Conservation (phyloP, 108 stramenopile species). For the Cyclotella sp. region DNA sequence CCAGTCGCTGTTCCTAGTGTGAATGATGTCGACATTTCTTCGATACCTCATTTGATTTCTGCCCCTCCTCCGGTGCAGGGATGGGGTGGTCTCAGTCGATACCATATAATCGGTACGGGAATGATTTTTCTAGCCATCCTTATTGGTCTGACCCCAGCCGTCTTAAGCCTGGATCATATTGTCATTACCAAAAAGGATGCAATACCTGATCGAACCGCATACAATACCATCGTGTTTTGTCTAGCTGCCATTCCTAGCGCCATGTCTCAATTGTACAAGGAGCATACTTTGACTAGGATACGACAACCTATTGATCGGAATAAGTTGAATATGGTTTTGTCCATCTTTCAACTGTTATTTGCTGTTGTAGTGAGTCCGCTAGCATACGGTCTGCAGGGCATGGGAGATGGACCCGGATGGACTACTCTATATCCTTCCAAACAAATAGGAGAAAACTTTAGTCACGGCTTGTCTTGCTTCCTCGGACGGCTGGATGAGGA, state of each 20-base stretch:
- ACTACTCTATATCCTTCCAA: conserved; percentile 69
- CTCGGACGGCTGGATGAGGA: conserved; percentile 69
- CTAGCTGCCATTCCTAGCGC: conserved; percentile 72
- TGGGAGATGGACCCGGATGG: conserved; percentile 70
- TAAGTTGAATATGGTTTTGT: conserved; percentile 74
- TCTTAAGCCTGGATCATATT: conserved; percentile 69
- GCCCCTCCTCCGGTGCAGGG: conserved; percentile 55
- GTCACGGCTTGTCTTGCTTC: conserved; percentile 77
- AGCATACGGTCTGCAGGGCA: conserved; percentile 74
- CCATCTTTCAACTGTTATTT: conserved; percentile 76
- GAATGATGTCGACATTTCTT: conserved; percentile 13
- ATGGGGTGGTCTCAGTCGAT: conserved; percentile 70
- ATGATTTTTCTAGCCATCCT: conserved; percentile 75
- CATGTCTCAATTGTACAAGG: conserved; percentile 86
- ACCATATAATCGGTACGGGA: conserved; percentile 68
- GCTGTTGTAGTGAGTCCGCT: conserved; percentile 82
- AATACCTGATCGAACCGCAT: conserved; percentile 72
- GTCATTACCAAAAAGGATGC: conserved; percentile 60
- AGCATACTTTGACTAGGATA: conserved; percentile 70
- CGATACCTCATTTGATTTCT: conserved; percentile 8
- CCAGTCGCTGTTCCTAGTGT: conserved; percentile 4
- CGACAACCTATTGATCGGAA: conserved; percentile 82
- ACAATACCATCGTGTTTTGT: conserved; percentile 79
- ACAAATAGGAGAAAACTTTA: conserved; percentile 71
- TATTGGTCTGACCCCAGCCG: conserved; percentile 66